Evolutionary conservation across 192 early-diverging fungal genomes (phyloP), one percentile per base, ranked within the genome.

Genomic region (Coemansia erecta): DNA sequence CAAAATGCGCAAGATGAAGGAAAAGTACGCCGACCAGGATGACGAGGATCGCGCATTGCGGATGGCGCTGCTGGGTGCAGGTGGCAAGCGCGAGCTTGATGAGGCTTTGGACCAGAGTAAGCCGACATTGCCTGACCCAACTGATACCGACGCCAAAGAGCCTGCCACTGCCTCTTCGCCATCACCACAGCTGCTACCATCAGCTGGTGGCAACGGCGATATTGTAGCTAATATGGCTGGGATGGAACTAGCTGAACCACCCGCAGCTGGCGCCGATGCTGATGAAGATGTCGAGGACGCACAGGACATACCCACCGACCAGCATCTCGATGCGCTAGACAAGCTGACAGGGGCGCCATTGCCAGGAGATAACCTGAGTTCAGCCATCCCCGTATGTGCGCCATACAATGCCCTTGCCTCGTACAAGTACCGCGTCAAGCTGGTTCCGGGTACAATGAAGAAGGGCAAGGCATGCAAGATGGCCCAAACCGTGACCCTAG

Each of bases 401-500:
- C 97, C 95, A 0, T 99, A 96, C 83, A 59, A 63, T 8, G 84
- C 89, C 4, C 73, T 99, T 13, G 87, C 88, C 24, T 86, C 88
- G 60, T 96, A 86, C 83, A 95, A 94, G 77, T 99, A 95, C 78
- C 95, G 92, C 68, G 87, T 95, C 26, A 99, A 99, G 66, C 80
- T 99, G 23, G 77, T 86, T 8, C 95, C 97, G 14, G 97, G 95
- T 18, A 80, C 85, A 14, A 74, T 89, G 70, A 98, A 98, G 70
- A 90, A 91, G 70, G 95, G 95, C 50, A 96, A 95, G 80, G 89
- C 85, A 1, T 75, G 83, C 48, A 90, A 88, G 61, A 63, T 80
- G 53, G 85, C 74, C 1, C 39, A 80, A 48, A 60, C 67, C 5
- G 70, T 81, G 9, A 80, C 82, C 22, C 51, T 82, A 4, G 61